Base-by-base conservation (phyloP, 352 stramenopile species). In the Peronospora tabacina region DNA sequence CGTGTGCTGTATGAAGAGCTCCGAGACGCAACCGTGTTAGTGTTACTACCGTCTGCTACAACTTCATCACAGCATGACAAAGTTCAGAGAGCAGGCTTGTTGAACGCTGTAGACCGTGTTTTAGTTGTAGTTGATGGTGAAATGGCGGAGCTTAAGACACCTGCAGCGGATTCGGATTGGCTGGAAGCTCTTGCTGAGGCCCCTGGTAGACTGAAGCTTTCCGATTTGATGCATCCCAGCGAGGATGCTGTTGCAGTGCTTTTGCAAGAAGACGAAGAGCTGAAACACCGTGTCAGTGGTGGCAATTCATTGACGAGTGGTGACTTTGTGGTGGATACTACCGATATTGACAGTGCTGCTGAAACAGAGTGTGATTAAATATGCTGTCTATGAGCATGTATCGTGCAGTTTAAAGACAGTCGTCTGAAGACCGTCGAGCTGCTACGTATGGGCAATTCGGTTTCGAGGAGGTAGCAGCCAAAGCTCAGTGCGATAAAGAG, bases 51-150 rank as follows among this genome's bases (percentile, higher is more conserved):
- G 52, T 98, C 96, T 13, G 36, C 60, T 40, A 52, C 42, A n/a
- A 36, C 38, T n/a, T 66, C 51, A 1, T 38, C 47, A 35, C 56
- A 66, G 26, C 47, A 55, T 7, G 61, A 66, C 16, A 55, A 66
- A 46, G 39, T 28, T 4, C 60, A 63, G 12, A 51, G 55, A 52
- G 42, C 46, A 35, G 36, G 34, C 8, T 32, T 68, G 24, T 91
- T 99, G 55, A 96, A 98, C 44, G 94, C 98, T 65, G 96, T 90
- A 38, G 94, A 99, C 62, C 76, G 78, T 11, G 92, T 99, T 40
- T 68, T 99, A 32, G 95, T 98, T 7, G 82, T 99, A 53, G 94
- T 97, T 51, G 61, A 85, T 24, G 95, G 96, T 9, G 63, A 69
- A 35, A 74, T 94, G 13, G 86, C 75, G 6, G 85, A 98, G 53